Base-by-base conservation (phyloP, 2,329 filamentous ascomycete species). In the Pyrenochaeta sp. region DNA sequence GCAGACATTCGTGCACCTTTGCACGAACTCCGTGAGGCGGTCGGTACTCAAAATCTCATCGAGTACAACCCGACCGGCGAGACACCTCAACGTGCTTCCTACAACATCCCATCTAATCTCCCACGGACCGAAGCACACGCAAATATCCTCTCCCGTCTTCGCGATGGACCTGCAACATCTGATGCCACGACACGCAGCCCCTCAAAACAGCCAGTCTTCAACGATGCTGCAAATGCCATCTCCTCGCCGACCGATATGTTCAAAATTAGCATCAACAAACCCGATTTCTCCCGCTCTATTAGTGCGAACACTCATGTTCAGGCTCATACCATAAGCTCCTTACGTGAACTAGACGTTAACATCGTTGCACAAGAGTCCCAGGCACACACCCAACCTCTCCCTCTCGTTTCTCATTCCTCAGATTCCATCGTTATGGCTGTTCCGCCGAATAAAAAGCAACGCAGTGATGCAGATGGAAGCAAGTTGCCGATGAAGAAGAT, bases 21-120 rank as follows among this genome's bases (percentile, higher is more conserved):
- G 5, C 78, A 82, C 21, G 83, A 87, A 41, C 85, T 99, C 21
- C 87, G 91, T 7, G 82, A 87, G 15, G 83, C 86, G n/a, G 85
- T 97, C 41, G 78, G 83, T 14, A 78, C 76, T 41, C 87, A 88
- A 1, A 76, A 81, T 4, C 81, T 98, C 46, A 83, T 87, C 47
- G 92, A 97, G 71, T 98, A 98, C 74, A 81, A 86, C 32, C 85
- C 90, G 0, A 98, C 95, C 0, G 94, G 95, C 45, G 83, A 89
- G 41, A 98, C 95, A 1, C 95, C 95, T 0, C 86, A 90, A 69
- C 95, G 93, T 77, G 80, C 83, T 27, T 82, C 87, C 46, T 99
- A 98, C 75, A 82, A 86, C n/a, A 97, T 91, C 68, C 90, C 92
- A 0, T 90, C 85, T 1, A 81, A 83, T 2, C 82, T 99, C 1